Evolutionary conservation across 192 early-diverging fungal genomes (phyloP).

Genomic region (Piromyces sp.): DNA sequence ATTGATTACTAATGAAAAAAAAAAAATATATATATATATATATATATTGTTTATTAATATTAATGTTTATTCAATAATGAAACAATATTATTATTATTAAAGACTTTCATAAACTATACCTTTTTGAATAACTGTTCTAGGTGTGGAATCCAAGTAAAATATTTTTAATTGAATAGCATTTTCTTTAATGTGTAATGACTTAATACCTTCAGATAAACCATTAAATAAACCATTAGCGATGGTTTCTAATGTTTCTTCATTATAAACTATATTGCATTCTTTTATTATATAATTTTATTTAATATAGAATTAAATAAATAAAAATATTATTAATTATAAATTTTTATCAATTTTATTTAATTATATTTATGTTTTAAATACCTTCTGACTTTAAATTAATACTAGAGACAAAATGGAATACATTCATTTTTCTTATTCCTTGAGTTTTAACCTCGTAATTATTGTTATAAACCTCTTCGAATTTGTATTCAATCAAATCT

Average conservation of each 20-base stretch:
- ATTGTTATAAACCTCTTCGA: not conserved
- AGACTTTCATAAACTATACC: not conserved
- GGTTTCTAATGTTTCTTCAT: not conserved
- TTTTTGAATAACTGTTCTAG: not conserved
- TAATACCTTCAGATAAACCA: not conserved
- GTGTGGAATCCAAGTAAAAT: not conserved
- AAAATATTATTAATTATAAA: no score
- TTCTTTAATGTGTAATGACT: not conserved
- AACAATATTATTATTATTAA: no score
- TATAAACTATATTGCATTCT: not conserved
- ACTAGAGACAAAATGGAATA: not conserved
- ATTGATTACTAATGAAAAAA: not conserved
- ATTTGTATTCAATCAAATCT: not conserved
- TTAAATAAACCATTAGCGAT: not conserved
- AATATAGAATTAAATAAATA: no score
- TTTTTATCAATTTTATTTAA: no score
- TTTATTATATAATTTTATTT: not conserved
- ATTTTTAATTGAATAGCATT: not conserved
- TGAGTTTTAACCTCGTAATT: not conserved
- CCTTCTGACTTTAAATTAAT: not conserved
- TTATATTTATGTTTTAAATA: not conserved
- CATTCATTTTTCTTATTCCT: not conserved
- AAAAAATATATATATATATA: not conserved
- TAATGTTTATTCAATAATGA: no score
- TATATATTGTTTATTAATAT: not conserved